Evolutionary conservation across 129 eudicot species (phyloP).

Genomic region (Flaveria brownii): DNA sequence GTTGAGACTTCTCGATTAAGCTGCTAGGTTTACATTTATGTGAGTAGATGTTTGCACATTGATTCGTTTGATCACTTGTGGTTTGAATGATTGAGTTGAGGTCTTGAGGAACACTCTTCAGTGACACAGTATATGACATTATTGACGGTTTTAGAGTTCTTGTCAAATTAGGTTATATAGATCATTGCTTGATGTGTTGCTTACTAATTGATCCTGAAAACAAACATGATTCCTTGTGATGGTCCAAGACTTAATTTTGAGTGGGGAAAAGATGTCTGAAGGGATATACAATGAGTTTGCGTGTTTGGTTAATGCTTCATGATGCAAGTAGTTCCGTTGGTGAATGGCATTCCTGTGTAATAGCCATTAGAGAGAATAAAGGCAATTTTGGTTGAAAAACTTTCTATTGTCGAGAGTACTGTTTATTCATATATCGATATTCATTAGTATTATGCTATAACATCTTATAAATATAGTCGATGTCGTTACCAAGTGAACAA

Average conservation of each 20-base stretch:
- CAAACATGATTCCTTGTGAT: neutral
- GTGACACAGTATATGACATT: no score
- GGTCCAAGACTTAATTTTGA: neutral
- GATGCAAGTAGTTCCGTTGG: neutral
- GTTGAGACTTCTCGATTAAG: neutral
- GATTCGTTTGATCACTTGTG: neutral
- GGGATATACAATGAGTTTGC: neutral
- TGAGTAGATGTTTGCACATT: neutral
- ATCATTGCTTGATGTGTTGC: neutral
- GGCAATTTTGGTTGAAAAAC: neutral
- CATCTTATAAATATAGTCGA: neutral
- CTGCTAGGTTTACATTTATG: slow-evolving; percentile 17
- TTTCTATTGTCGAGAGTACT: neutral
- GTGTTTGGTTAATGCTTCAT: slow-evolving; percentile 10
- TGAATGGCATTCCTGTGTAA: neutral
- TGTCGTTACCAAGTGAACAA: neutral
- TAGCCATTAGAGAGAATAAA: neutral
- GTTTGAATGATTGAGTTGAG: slow-evolving; percentile 3
- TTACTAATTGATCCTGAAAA: neutral
- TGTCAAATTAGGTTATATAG: slow-evolving; percentile 4
- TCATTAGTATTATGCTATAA: neutral
- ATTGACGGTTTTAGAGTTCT: slow-evolving; percentile 11
- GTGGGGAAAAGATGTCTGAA: neutral
- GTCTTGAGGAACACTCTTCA: neutral
- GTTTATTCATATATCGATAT: neutral